Evolutionary conservation across 1,284 basidiomycete genomes (phyloP).

Genomic region (Rhodofomes roseus): DNA sequence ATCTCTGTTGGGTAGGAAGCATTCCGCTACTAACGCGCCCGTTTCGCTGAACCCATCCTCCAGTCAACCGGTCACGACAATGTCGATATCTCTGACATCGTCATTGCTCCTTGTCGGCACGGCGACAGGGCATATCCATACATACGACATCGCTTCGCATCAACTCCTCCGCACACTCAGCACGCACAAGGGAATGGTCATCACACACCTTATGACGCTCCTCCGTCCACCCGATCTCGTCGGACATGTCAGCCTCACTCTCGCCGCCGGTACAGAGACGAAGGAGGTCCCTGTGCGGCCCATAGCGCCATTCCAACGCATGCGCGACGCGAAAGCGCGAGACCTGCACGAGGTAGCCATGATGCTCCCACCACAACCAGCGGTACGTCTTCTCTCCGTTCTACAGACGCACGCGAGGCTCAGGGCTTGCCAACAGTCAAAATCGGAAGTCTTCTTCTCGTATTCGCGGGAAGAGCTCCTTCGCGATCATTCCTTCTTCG

Average conservation of each 20-base stretch:
- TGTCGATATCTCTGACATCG: conserved; percentile 74
- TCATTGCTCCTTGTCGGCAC: conserved; percentile 78
- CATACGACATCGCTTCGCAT: conserved; percentile 88
- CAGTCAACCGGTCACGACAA: conserved; percentile 63
- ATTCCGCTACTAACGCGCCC: background rate
- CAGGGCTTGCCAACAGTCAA: conserved; percentile 12
- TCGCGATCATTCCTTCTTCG: conserved; percentile 58
- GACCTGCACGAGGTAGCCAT: conserved; percentile 65
- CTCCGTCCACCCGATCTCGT: conserved; percentile 82
- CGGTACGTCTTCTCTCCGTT: conserved; percentile 31
- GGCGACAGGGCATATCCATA: conserved; percentile 65
- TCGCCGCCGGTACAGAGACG: conserved; percentile 43
- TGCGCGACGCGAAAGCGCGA: conserved; percentile 60
- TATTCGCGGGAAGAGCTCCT: conserved; percentile 54
- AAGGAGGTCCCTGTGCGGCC: conserved; percentile 67
- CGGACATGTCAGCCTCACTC: conserved; percentile 62
- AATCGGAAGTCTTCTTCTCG: conserved; percentile 18
- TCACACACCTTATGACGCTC: conserved; percentile 74
- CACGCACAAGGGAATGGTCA: conserved; percentile 66
- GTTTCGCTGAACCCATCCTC: conserved; percentile 2
- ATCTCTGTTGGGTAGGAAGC: conserved; percentile 57
- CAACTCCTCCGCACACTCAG: conserved; percentile 82
- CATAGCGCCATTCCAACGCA: conserved; percentile 67
- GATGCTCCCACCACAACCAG: conserved; percentile 45
- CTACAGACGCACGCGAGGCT: conserved; percentile 12